Evolutionary conservation across 768 basidiomycete genomes (phyloP), one percentile per base, ranked within the genome.

Genomic region (Lyophyllum atratum): DNA sequence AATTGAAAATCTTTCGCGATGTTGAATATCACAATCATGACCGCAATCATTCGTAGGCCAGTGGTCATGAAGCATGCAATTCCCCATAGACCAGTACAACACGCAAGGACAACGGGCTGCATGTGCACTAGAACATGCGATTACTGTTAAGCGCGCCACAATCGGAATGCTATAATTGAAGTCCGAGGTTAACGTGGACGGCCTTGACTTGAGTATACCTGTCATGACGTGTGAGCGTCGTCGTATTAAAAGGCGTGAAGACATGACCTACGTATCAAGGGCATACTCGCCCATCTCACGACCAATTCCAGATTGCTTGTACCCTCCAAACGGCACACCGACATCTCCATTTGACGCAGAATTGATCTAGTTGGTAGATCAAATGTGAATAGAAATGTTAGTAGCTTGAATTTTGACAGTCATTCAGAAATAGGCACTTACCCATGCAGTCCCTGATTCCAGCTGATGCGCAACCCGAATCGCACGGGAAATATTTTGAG

Each of bases 271-370:
- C 34, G 34, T 15, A 4, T 37, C 34, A 3, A 88, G 67, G 15
- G 89, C 92, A 70, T 93, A 90, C 58, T 90, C 86, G 31, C 92
- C 92, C 40, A 88, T 69, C 70, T 93, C 92, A 29, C 90, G 81
- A 19, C 92, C 92, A 19, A 92, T 86, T 58, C 91, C 92, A 31
- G 84, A 86, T 65, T 89, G 84, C 78, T 93, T 95, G 80, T 80
- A 93, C 7, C 93, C 93, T 59, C 93, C 93, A 66, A 94, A 94
- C 0, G 93, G 90, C 19, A 91, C 77, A 24, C 11, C 34, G 34
- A 15, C 11, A 14, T 37, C 11, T 4, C 34, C 34, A 9, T 37
- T 15, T 37, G 11, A 15, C 4, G 34, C 34, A 15, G 34, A 37
- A 15, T 37, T 37, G 3, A 37, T 14, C 34, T 37, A 15, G 17